A percentile compares a stretch with the other conserved stretches of the same genome.
Conservation (phyloP, 2,329 filamentous ascomycete species). For the Fonsecaea multimorphosa region DNA sequence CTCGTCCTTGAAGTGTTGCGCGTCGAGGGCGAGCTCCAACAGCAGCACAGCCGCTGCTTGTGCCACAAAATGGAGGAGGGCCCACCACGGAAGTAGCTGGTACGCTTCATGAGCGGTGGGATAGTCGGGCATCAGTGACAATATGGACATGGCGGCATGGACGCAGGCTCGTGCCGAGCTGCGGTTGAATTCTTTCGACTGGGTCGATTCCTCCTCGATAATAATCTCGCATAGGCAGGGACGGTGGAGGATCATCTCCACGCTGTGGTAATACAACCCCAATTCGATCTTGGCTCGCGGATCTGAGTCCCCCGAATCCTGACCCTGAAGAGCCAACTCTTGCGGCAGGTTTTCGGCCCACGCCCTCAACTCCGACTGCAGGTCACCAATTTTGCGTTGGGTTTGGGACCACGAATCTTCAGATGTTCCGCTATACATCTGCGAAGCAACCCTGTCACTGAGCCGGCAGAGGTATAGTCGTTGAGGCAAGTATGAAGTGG, state of each 20-base stretch:
- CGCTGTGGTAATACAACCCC: slow-evolving; percentile 40
- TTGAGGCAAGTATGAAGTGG: slow-evolving; percentile 26
- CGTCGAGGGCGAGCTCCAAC: slow-evolving; percentile 39
- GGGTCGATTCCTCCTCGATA: slow-evolving; percentile 39
- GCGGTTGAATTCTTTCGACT: slow-evolving; percentile 32
- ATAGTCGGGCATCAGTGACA: slow-evolving; percentile 40
- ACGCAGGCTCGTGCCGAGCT: slow-evolving; percentile 38
- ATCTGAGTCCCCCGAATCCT: slow-evolving; percentile 21
- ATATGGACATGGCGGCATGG: slow-evolving; percentile 37
- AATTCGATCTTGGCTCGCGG: slow-evolving; percentile 37
- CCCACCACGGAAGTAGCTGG: slow-evolving; percentile 41
- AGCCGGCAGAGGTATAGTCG: slow-evolving; percentile 28
- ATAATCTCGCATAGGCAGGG: slow-evolving; percentile 41
- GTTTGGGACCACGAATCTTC: slow-evolving; percentile 30
- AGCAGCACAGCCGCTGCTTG: slow-evolving; percentile 41
- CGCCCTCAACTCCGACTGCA: slow-evolving; percentile 30
- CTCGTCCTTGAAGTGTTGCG: slow-evolving; percentile 36
- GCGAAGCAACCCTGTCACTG: slow-evolving; percentile 31
- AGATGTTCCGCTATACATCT: slow-evolving; percentile 26
- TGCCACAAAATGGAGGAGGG: slow-evolving; percentile 41
- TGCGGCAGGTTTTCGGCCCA: slow-evolving; percentile 30
- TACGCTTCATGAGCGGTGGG: slow-evolving; percentile 37
- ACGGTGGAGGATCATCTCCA: slow-evolving; percentile 40
- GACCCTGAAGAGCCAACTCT: slow-evolving; percentile 25
- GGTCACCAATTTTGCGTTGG: slow-evolving; percentile 28